Base-by-base conservation (phyloP, 345 rosid genomes). In the Hypericum androsaemum region DNA sequence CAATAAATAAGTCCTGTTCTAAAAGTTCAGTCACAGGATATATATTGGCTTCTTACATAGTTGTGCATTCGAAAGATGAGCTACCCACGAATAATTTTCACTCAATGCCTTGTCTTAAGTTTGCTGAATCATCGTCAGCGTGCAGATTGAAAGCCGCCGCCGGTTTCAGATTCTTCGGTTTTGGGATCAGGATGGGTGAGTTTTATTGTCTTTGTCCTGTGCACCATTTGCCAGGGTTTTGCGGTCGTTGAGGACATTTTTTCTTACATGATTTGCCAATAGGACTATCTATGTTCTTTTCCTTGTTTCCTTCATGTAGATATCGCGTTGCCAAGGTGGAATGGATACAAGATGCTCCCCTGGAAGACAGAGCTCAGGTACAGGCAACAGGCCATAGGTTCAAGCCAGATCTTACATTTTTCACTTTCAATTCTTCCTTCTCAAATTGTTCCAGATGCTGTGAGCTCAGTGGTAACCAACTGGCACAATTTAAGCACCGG, bases 131-230 rank as follows among this genome's bases (percentile, higher is more conserved):
- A 11, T 15, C 6, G n/a, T 47, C 11, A 69, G 37, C 36, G 14
- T 68, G 64, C 75, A 87, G 96, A 66, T 84, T 64, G 96, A 90
- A 78, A 80, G 96, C 63, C 81, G 81, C 44, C 79, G 94, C 41
- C 84, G 98, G 65, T 88, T 80, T 55, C 89, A 60, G 43, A 75
- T 92, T 50, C 66, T 80, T 64, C 75, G 64, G 65, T 78, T 83
- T 55, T 78, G 94, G 94, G 86, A 92, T 73, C 96, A 88, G 73
- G 98, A 92, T 73, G 98, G 96, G 98, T 88, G 66, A 75, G 98
- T 62, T 52, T 60, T 60, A 32, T 60, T 47, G 40, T 59, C 37
- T 47, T 49, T 60, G 52, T 49, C 10, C 44, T 39, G 11, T 9
- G 43, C 10, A 35, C 7, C 13, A 5, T 45, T 49, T 37, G 15